Percentiles rank a stretch among this genome's conserved stretches.
phyloP scores from a whole-genome alignment of 768 basidiomycete genomes.

The Termitomyces sp. region DNA sequence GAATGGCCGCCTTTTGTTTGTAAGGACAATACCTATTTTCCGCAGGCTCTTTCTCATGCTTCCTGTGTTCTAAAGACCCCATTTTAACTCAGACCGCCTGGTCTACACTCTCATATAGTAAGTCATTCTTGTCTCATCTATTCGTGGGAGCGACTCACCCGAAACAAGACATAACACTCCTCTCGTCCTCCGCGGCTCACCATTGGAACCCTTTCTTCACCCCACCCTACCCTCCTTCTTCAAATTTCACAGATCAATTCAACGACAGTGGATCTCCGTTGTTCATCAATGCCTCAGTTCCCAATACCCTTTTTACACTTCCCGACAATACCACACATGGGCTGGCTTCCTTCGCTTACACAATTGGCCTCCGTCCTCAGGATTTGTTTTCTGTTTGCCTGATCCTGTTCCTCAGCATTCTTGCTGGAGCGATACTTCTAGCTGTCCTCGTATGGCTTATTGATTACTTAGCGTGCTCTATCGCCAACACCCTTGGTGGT shows the following conservation, averaged over 20 bases:
- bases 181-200: conserved; percentile 35
- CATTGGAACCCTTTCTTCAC: conserved; percentile 69
- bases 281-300: conserved; percentile 60
- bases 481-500: conserved; percentile 20
- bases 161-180: conserved; percentile 65
- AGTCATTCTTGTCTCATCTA: conserved; percentile 12
- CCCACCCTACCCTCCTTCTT: conserved; percentile 55
- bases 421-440: conserved; percentile 64
- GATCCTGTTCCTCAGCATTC: conserved; percentile 75
- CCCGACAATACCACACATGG: conserved; percentile 58
- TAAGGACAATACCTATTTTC: conserved; percentile 20
- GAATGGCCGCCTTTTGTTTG: conserved; percentile 93
- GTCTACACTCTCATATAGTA: conserved; percentile 77
- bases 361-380: conserved; percentile 74
- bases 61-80: conserved; percentile 55
- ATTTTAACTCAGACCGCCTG: conserved; percentile 83
- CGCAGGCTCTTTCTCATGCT: neutral
- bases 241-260: conserved; percentile 70
- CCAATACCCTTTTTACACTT: conserved; percentile 73
- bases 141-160: conserved; percentile 4
- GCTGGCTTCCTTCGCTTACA: conserved; percentile 77
- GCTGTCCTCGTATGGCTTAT: conserved; percentile 69
- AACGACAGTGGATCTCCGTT: conserved; percentile 66
- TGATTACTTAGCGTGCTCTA: conserved; percentile 46
- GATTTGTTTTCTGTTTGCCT: conserved; percentile 82